A percentile compares a stretch with the other conserved stretches of the same genome.
phyloP scores from a whole-genome alignment of 2,329 filamentous ascomycete genomes.

The Colletotrichum caudatum region DNA sequence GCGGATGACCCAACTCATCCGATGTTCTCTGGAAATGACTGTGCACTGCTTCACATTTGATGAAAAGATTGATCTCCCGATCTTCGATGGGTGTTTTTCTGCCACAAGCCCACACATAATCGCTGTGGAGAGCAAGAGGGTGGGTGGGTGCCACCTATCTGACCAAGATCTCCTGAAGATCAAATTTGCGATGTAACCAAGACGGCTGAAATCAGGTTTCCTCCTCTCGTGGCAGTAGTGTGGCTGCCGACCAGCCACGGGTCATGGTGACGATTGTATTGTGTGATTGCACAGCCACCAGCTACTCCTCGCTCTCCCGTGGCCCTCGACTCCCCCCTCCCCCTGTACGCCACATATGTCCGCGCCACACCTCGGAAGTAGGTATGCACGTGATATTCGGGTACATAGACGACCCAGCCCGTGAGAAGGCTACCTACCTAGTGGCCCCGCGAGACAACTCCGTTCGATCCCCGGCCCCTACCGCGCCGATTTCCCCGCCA shows the following conservation, averaged over 20 bases:
- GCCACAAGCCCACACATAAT: neutral
- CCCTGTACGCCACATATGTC: neutral
- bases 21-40: no score
- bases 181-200: no score
- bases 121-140: neutral
- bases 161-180: neutral
- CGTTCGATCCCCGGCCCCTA: neutral
- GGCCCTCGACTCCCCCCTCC: fast-evolving
- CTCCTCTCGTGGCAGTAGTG: no score
- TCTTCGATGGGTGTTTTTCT: neutral
- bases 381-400: no score
- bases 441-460: neutral
- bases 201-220: neutral
- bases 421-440: neutral
- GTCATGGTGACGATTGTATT: neutral
- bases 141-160: neutral
- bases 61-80: neutral
- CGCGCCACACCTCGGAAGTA: neutral
- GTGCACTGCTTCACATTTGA: neutral
- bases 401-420: neutral
- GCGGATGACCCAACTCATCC: neutral
- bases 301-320: neutral
- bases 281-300: neutral
- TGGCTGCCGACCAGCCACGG: constrained; percentile 1
- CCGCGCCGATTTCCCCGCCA: neutral